Base-by-base conservation (phyloP, 768 basidiomycete genomes). In the Hypsizygus marmoreus region DNA sequence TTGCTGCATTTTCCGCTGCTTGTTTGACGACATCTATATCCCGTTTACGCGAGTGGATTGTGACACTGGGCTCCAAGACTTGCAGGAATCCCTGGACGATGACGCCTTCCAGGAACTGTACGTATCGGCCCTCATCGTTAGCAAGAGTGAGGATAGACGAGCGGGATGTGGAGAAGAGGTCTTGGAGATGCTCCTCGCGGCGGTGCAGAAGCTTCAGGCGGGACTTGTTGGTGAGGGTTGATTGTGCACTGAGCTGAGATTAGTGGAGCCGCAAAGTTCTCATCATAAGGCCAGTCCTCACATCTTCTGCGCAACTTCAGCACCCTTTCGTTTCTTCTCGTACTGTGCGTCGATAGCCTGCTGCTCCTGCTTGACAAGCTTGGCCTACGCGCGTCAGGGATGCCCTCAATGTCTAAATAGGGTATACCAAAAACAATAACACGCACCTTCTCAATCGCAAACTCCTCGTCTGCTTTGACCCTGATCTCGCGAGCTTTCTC, bases 391-490 rank as follows among this genome's bases (percentile, higher is more conserved):
- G 33, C 6, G n/a, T n/a, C n/a, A n/a, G n/a, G n/a, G 23, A 22
- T 20, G 12, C 16, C 29, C 16, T 13, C 36, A 14, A 6, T 28
- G 20, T 20, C 32, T 33, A 23, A 6, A 43, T 39, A 43, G 16
- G 10, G 39, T 17, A 13, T 6, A 12, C n/a, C 16, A 34, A 19
- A 43, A 16, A 30, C 29, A 19, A 11, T 4, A 1, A 10, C 23
- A 14, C 22, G 9, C 29, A 85, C 95, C 81, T 99, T 99, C 67
- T 99, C 97, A 55, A 99, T 98, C 14, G 95, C 89, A 63, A 98
- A 98, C 71, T 99, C 95, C 66, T 98, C 95, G 51, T 99, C 94
- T 0, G 97, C 95, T 68, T 99, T 99, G 49, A 97, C 92, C 53
- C 80, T 86, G 50, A 99, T 94, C 71, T 99, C 97, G 6, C 97